A percentile compares a stretch with the other conserved stretches of the same genome.
Evolutionary conservation across 768 basidiomycete species (phyloP).

Genomic region (Trametes cubensis): DNA sequence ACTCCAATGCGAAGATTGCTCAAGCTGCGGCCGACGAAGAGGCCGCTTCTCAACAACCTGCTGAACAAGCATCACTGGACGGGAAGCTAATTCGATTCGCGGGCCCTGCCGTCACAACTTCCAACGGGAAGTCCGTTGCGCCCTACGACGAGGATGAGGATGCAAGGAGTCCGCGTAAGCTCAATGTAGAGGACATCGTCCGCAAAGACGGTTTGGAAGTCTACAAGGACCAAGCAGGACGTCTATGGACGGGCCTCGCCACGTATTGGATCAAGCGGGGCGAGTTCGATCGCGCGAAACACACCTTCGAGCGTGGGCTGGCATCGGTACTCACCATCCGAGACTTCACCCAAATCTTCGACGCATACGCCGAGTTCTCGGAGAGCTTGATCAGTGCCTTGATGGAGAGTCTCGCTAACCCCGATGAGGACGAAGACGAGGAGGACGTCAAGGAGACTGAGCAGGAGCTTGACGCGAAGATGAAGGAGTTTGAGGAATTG

Average conservation of each 20-base stretch:
- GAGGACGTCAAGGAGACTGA: conserved; percentile 79
- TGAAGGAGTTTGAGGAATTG: conserved; percentile 91
- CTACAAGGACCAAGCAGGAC: conserved; percentile 96
- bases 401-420: conserved; percentile 82
- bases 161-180: conserved; percentile 62
- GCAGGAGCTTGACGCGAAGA: conserved; percentile 79
- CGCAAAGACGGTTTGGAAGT: conserved; percentile 82
- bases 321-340: conserved; percentile 85
- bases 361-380: conserved; percentile 92
- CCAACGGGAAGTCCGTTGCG: conserved; percentile 52
- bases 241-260: conserved; percentile 93
- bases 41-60: conserved; percentile 14
- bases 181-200: conserved; percentile 88
- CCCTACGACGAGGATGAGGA: conserved; percentile 85
- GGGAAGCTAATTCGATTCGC: conserved; percentile 73
- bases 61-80: conserved; percentile 50
- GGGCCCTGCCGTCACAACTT: conserved; percentile 58
- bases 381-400: conserved; percentile 87
- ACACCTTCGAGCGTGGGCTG: conserved; percentile 87
- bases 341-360: conserved; percentile 98
- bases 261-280: conserved; percentile 98
- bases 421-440: conserved; percentile 78
- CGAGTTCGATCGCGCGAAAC: conserved; percentile 89
- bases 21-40: conserved; percentile 46
- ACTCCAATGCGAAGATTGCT: conserved; percentile 53